Percentiles rank a stretch among this genome's conserved stretches.
Conservation (phyloP, 108 stramenopile genomes). For the Pseudonitzschia multiseries region DNA sequence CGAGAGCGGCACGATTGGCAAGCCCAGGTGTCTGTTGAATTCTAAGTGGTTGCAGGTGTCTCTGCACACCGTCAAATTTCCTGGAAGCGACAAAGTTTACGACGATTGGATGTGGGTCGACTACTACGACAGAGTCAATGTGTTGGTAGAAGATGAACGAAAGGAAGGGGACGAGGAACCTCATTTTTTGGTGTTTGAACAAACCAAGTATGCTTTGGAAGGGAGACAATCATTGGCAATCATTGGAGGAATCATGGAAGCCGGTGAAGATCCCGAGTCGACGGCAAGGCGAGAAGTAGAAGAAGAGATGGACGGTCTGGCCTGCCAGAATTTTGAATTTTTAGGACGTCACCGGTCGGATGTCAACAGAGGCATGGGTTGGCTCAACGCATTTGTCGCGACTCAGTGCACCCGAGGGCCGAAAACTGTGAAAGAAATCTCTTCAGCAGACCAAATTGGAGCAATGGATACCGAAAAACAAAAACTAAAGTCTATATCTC, state of each 20-base stretch:
- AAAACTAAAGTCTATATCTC: conserved; percentile 44
- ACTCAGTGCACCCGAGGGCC: conserved; percentile 38
- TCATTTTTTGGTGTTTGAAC: conserved; percentile 68
- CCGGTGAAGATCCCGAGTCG: conserved; percentile 51
- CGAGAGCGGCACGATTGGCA: conserved; percentile 33
- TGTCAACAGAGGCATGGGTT: conserved; percentile 84
- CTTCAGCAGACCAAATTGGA: conserved; percentile 49
- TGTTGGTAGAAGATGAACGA: conserved; percentile 61
- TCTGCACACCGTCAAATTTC: conserved; percentile 62
- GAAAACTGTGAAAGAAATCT: conserved; percentile 10
- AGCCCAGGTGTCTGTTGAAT: conserved; percentile 62
- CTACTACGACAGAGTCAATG: conserved; percentile 87
- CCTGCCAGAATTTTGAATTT: conserved; percentile 48
- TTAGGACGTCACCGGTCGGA: conserved; percentile 76
- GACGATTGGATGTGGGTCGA: conserved; percentile 89
- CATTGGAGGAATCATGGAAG: conserved; percentile 82
- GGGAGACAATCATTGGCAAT: conserved; percentile 58
- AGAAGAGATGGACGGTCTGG: conserved; percentile 65
- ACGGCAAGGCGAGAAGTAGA: conserved; percentile 70
- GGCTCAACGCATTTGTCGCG: conserved; percentile 67
- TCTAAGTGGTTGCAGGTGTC: conserved; percentile 73
- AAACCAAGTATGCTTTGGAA: conserved; percentile 81
- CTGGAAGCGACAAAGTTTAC: conserved; percentile 42
- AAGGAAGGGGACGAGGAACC: conserved; percentile 23
- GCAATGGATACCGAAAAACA: conserved; percentile 68